Evolutionary conservation across 176 grass and related monocot genomes (phyloP).

Genomic region (Ensete glaucum): DNA sequence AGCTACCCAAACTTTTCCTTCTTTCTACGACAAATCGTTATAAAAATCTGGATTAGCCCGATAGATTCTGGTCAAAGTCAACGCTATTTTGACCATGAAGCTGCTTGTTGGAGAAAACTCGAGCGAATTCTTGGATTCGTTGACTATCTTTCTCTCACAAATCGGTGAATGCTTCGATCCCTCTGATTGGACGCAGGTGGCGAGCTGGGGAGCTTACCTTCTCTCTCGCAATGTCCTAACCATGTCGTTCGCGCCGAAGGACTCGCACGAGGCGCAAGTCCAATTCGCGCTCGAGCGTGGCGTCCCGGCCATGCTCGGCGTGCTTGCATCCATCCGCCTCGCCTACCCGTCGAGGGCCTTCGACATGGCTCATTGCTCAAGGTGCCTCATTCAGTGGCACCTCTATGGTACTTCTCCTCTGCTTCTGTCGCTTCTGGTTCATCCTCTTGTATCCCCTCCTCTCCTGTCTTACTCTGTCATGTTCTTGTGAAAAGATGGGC

Average conservation of each 20-base stretch:
- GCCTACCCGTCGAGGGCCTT: constrained; percentile 54
- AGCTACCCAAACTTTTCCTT: too few relatives aligned
- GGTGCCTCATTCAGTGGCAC: constrained; percentile 24
- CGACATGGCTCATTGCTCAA: constrained; percentile 29
- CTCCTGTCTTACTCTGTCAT: not conserved
- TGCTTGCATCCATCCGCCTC: constrained; percentile 51
- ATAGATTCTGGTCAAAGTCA: not conserved
- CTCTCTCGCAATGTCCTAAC: not conserved
- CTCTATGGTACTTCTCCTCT: constrained; percentile 24
- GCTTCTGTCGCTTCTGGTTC: too few relatives aligned
- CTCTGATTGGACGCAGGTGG: constrained; percentile 4
- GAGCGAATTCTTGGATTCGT: not conserved
- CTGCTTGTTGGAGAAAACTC: not conserved
- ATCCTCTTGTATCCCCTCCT: not conserved
- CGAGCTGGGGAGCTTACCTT: constrained; percentile 14
- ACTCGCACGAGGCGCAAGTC: constrained; percentile 69
- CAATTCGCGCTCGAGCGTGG: constrained; percentile 80
- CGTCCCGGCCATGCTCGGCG: constrained; percentile 77
- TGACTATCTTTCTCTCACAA: not conserved
- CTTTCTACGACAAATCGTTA: too few relatives aligned
- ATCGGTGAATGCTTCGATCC: not conserved
- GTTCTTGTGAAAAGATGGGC: not conserved
- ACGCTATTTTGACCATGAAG: not conserved
- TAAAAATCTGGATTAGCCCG: not conserved
- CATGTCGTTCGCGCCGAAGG: constrained; percentile 36